A percentile compares a stretch with the other conserved stretches of the same genome.
phyloP scores from a whole-genome alignment of 331 rosid genomes.

The Cucumis variabilis region DNA sequence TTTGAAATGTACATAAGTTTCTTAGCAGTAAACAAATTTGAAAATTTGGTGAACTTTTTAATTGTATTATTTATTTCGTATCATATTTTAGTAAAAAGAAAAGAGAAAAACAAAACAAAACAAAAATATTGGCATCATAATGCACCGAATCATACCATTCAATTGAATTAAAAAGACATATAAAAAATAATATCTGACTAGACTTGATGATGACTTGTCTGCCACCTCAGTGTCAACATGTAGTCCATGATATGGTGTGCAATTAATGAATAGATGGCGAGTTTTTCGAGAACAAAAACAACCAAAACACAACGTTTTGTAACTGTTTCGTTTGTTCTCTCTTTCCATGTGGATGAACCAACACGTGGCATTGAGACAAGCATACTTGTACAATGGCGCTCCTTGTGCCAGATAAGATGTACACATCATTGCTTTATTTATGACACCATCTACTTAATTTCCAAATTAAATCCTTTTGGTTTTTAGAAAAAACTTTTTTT shows the following conservation, averaged over 20 bases:
- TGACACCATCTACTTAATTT: background rate
- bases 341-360: background rate
- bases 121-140: background rate
- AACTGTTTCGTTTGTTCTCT: background rate
- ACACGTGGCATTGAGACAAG: background rate
- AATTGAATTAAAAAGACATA: background rate
- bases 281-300: background rate
- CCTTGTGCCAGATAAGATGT: background rate
- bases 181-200: background rate
- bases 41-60: no score
- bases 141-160: background rate
- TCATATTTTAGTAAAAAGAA: no score
- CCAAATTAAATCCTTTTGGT: background rate
- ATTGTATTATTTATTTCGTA: no score
- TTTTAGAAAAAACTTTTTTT: no score
- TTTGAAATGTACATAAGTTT: no score
- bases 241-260: background rate
- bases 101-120: no score
- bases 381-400: background rate
- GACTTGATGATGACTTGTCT: conserved; percentile 19
- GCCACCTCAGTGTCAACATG: background rate
- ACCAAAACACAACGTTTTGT: background rate
- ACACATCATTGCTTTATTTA: background rate
- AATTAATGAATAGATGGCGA: background rate
- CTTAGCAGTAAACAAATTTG: no score